These are phyloP conservation scores for Alternaria infectoria DNA, from an alignment of 2,329 filamentous ascomycete genomes.

Conservation along the genomic window DNA sequence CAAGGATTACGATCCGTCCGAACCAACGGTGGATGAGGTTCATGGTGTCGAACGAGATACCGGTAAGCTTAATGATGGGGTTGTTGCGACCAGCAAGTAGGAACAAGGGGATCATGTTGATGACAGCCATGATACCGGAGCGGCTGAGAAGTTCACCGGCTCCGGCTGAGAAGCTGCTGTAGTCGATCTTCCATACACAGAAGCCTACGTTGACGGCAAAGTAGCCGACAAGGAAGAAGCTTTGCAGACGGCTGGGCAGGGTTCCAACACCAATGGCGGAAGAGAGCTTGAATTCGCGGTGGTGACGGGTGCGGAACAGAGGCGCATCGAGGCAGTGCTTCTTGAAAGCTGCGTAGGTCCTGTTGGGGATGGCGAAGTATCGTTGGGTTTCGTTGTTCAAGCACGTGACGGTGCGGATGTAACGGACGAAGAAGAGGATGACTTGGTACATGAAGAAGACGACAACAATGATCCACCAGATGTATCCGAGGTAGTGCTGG, in stretches of 20 bases:
- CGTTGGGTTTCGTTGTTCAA: conserved; percentile 79
- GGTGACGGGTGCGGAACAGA: conserved; percentile 56
- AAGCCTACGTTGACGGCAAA: conserved; percentile 57
- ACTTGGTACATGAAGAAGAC: conserved; percentile 72
- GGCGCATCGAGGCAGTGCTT: conserved; percentile 56
- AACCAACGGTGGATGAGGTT: conserved; percentile 84
- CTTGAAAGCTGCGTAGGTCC: conserved; percentile 53
- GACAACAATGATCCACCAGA: conserved; percentile 67
- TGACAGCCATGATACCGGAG: conserved; percentile 70
- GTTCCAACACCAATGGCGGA: conserved; percentile 57
- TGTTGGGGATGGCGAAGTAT: conserved; percentile 74
- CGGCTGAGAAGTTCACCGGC: conserved; percentile 68
- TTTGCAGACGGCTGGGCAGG: conserved; percentile 57
- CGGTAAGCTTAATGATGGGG: conserved; percentile 73
- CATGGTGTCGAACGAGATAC: conserved; percentile 82
- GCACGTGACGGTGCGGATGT: conserved; percentile 75
- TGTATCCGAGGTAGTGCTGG: conserved; percentile 46
- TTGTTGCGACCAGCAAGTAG: conserved; percentile 79
- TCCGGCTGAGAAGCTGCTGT: conserved; percentile 76
- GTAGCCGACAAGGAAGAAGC: conserved; percentile 55
- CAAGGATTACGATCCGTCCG: conserved; percentile 74
- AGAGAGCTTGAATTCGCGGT: conserved; percentile 59
- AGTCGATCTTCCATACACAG: conserved; percentile 62
- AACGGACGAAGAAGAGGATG: conserved; percentile 65
- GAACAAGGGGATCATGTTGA: conserved; percentile 82